Evolutionary conservation across 441 rosid species (phyloP).

Genomic region (Erodium trifolium): DNA sequence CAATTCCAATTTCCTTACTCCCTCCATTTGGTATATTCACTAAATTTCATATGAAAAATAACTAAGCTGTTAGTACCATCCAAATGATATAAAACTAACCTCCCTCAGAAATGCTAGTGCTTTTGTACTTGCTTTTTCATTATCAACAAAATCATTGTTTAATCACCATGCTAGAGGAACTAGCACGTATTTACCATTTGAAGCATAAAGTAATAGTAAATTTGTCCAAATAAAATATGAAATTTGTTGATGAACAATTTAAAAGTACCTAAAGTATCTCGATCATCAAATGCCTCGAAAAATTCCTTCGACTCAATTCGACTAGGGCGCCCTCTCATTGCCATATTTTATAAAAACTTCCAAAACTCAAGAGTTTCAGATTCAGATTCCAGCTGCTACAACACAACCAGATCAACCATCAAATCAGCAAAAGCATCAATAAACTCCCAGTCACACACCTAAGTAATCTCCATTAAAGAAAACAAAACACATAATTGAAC

Average conservation of each 20-base stretch:
- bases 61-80: constrained; percentile 15
- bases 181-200: background rate
- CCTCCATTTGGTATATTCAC: constrained; percentile 43
- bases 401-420: constrained; percentile 6
- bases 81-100: background rate
- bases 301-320: constrained; percentile 2
- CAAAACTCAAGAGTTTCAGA: background rate
- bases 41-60: constrained; percentile 24
- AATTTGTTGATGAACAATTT: background rate
- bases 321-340: constrained; percentile 9
- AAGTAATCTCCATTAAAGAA: no score
- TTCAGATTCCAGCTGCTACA: background rate
- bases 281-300: background rate
- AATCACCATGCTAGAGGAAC: background rate
- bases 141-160: background rate
- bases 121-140: background rate
- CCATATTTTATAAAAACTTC: background rate
- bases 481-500: background rate
- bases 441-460: background rate
- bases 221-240: background rate
- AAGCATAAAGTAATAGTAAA: background rate
- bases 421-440: background rate
- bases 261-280: constrained; percentile 3
- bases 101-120: background rate
- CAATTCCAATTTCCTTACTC: constrained; percentile 55